Base-by-base conservation (phyloP, 352 stramenopile genomes). In the Globisporangium echinulatum region DNA sequence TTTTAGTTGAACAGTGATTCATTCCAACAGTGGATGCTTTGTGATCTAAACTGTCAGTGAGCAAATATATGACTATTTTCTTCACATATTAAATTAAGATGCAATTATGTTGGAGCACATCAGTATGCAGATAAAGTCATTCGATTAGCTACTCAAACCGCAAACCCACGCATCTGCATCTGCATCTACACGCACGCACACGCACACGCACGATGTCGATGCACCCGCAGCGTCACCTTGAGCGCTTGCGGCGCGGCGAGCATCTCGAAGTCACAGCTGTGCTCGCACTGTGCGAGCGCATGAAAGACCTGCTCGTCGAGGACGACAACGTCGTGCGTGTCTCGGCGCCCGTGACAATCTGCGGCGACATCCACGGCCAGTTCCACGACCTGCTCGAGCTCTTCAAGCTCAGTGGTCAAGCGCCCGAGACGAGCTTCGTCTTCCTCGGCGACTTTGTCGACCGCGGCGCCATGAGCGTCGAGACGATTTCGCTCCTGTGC, bases 401-500 rank as follows among this genome's bases (percentile, higher is more conserved):
- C 44, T 91, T 98, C 46, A 82, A 96, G 56, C 82, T 97, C 9
- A 79, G 87, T 49, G 96, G 95, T 15, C 83, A 86, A 56, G 90
- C 93, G 39, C 88, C 93, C 1, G 68, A 81, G 37, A 94, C 79
- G 17, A 90, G 73, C 56, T 97, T 92, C 67, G 74, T 99, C 37
- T 99, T 99, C 71, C 71, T 99, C n/a, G 96, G 96, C 5, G 96
- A 99, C 76, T 99, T 98, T 70, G 95, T 99, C 33, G 96, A 99
- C 81, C 81, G 96, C 48, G 96, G 96, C 10, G 89, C 94, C 60
- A 97, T 98, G 76, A 96, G 82, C 42, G 90, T 98, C n/a, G 94
- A 98, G 72, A 97, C 88, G 14, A 79, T 98, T 47, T 90, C 75
- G 58, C 65, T 98, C 49, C 75, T 99, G 48, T 83, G 97, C 19